Evolutionary conservation across 345 rosid genomes (phyloP).

Genomic region (Raphanus sativus): DNA sequence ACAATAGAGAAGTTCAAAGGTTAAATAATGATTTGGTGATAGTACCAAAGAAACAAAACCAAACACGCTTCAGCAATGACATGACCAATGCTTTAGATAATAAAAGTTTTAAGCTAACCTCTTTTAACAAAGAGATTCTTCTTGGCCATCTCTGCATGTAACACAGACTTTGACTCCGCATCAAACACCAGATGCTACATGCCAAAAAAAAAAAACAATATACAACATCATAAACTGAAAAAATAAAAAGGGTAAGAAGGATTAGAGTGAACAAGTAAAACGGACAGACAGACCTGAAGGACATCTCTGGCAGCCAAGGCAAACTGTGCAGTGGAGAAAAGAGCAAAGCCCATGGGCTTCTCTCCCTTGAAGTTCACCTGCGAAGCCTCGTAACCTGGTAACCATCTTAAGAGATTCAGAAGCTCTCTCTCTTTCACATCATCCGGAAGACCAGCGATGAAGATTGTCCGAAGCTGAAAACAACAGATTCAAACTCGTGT

Average conservation of each 20-base stretch:
- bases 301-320: constrained; percentile 89
- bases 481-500: constrained; percentile 26
- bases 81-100: not conserved
- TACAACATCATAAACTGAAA: not conserved
- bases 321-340: constrained; percentile 65
- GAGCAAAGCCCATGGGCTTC: constrained; percentile 98
- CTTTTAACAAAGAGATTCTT: constrained; percentile 95
- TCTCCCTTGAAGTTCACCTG: constrained; percentile 93
- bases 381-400: constrained; percentile 97
- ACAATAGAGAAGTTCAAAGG: constrained; percentile 18
- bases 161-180: constrained; percentile 69
- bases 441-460: constrained; percentile 90
- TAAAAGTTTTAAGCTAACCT: constrained; percentile 47
- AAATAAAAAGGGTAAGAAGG: not conserved
- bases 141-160: constrained; percentile 99
- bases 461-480: constrained; percentile 79
- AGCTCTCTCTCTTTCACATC: constrained; percentile 96
- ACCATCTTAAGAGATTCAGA: constrained; percentile 85
- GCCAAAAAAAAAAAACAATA: constrained; percentile 23
- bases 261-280: not conserved
- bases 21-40: not conserved
- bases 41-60: not conserved
- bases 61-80: constrained; percentile 5
- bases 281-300: constrained; percentile 87
- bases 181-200: constrained; percentile 86